These are phyloP conservation scores for Populus pruinosa DNA, from an alignment of 345 rosid genomes.

Conservation along the genomic window DNA sequence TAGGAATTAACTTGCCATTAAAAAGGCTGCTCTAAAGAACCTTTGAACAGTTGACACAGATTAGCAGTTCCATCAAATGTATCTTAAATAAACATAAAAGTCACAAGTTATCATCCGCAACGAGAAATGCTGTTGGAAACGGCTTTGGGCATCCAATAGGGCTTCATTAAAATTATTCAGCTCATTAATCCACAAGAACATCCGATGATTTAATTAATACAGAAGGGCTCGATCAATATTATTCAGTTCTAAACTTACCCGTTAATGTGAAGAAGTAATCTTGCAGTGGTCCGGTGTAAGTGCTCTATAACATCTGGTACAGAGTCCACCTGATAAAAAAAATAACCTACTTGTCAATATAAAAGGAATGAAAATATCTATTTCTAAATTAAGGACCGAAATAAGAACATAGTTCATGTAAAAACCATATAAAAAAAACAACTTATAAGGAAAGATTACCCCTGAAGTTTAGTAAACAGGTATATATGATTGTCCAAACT, in stretches of 20 bases:
- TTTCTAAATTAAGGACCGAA: background rate
- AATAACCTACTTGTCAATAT: slow-evolving; percentile 10
- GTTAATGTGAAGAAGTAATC: slow-evolving; percentile 77
- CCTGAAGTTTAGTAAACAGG: background rate
- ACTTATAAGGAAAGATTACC: background rate
- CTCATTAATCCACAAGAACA: background rate
- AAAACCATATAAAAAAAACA: too few relatives aligned
- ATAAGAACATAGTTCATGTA: background rate
- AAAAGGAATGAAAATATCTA: background rate
- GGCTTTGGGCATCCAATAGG: background rate
- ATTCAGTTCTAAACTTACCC: slow-evolving; percentile 55
- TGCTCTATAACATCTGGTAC: slow-evolving; percentile 75
- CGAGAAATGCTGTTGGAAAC: background rate
- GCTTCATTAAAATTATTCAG: background rate
- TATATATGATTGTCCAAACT: background rate
- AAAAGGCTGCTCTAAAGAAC: background rate
- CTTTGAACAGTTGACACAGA: background rate
- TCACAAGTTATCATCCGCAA: background rate
- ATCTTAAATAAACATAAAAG: background rate
- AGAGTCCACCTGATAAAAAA: slow-evolving; percentile 68
- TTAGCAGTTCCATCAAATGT: background rate
- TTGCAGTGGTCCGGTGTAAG: slow-evolving; percentile 87
- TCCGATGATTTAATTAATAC: background rate
- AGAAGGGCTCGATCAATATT: background rate
- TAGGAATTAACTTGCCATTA: background rate